phyloP scores from a whole-genome alignment of 306 rosid species.

The Prinsepia uniflora region DNA sequence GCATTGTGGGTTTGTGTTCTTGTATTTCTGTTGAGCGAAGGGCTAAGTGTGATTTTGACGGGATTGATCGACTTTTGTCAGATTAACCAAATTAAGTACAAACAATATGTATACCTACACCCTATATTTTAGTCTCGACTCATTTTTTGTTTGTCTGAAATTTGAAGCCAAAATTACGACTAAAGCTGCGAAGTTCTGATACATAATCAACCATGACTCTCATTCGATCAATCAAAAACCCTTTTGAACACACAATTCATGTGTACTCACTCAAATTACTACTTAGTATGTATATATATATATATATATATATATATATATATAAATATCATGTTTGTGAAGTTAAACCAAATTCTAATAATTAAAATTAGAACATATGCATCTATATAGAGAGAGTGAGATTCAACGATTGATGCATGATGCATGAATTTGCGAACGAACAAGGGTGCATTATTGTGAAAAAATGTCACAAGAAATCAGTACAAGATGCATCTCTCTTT shows the following conservation, averaged over 20 bases:
- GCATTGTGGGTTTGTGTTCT: too few species aligned
- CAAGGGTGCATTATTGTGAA: background rate
- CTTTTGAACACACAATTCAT: background rate
- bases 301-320: background rate
- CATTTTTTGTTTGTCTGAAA: too few species aligned
- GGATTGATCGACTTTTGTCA: too few species aligned
- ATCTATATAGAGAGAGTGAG: background rate
- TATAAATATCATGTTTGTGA: background rate
- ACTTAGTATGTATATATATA: background rate
- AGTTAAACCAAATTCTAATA: background rate
- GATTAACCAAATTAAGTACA: too few species aligned
- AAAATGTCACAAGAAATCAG: constrained; percentile 8
- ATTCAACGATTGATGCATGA: constrained; percentile 2
- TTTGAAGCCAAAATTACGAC: too few species aligned
- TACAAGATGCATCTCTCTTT: constrained; percentile 11
- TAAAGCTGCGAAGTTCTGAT: too few species aligned
- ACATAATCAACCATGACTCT: background rate
- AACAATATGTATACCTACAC: too few species aligned
- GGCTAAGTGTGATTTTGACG: too few species aligned
- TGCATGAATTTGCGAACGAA: constrained; percentile 15
- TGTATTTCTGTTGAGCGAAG: too few species aligned
- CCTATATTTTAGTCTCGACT: too few species aligned
- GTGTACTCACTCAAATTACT: background rate
- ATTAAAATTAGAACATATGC: too few species aligned
- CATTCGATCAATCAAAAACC: background rate